Evolutionary conservation across 2,329 filamentous ascomycete genomes (phyloP).

Genomic region (Xylaria sp.): DNA sequence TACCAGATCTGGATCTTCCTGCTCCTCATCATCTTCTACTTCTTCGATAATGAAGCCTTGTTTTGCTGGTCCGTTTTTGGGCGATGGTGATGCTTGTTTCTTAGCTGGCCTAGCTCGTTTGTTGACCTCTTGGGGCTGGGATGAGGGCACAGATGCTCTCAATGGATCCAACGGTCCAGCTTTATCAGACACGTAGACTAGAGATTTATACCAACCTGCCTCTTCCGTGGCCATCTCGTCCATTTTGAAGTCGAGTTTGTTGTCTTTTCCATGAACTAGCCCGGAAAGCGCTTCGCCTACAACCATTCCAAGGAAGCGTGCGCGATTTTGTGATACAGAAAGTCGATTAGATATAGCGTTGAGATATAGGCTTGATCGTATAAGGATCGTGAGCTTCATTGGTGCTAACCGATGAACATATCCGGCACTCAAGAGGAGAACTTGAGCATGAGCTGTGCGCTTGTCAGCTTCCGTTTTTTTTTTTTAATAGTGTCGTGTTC

Average conservation of each 20-base stretch:
- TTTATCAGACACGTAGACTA: conserved; percentile 72
- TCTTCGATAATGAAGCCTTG: conserved; percentile 71
- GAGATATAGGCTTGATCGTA: conserved; percentile 79
- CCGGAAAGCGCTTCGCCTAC: conserved; percentile 78
- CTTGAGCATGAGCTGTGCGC: conserved; percentile 76
- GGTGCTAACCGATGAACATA: conserved; percentile 76
- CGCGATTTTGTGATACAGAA: conserved; percentile 76
- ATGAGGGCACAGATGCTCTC: conserved; percentile 39
- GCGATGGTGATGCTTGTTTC: conserved; percentile 37
- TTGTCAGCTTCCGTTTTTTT: conserved; percentile 27
- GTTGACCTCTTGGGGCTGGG: conserved; percentile 42
- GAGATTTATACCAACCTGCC: conserved; percentile 76
- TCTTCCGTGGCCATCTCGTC: conserved; percentile 81
- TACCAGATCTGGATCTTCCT: conserved; percentile 74
- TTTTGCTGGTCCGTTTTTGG: conserved; percentile 50
- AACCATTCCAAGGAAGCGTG: conserved; percentile 87
- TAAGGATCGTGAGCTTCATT: conserved; percentile 73
- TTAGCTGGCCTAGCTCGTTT: conserved; percentile 42
- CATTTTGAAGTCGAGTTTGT: conserved; percentile 83
- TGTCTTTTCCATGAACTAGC: conserved; percentile 74
- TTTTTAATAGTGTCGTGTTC: background rate
- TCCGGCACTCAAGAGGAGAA: conserved; percentile 80
- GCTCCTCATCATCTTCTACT: conserved; percentile 65
- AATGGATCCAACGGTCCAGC: conserved; percentile 69
- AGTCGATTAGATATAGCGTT: conserved; percentile 87